Conservation (phyloP, 495 filamentous ascomycete species). For the Daldinia decipiens region DNA sequence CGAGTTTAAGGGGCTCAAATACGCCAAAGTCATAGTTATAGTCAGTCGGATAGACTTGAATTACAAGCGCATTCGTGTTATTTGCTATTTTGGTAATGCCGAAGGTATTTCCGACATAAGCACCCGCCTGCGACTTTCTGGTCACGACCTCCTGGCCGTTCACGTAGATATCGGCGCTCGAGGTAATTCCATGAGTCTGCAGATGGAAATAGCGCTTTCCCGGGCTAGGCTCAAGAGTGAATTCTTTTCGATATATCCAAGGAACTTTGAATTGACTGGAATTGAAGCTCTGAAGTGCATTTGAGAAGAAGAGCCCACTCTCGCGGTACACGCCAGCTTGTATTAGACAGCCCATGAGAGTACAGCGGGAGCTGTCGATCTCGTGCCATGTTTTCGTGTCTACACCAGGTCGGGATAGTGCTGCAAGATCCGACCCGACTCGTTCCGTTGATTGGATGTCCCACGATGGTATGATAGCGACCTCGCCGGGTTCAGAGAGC, state of each 20-base stretch:
- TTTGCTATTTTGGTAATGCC: conserved; percentile 60
- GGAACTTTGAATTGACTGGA: conserved; percentile 61
- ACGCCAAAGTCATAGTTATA: conserved; percentile 68
- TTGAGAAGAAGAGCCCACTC: conserved; percentile 65
- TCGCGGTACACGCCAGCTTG: conserved; percentile 65
- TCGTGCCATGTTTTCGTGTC: conserved; percentile 65
- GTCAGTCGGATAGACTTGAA: conserved; percentile 66
- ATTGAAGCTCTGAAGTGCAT: conserved; percentile 60
- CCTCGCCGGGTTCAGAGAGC: conserved; percentile 53
- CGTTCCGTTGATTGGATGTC: conserved; percentile 61
- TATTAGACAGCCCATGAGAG: conserved; percentile 68
- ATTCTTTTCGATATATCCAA: conserved; percentile 71
- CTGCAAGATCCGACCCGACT: conserved; percentile 49
- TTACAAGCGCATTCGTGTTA: conserved; percentile 60
- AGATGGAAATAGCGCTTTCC: conserved; percentile 61
- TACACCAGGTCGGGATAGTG: conserved; percentile 58
- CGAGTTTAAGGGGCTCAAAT: not conserved
- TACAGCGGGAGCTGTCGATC: conserved; percentile 59
- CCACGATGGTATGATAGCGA: conserved; percentile 63
- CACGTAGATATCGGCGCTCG: conserved; percentile 68
- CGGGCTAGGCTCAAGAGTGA: conserved; percentile 51
- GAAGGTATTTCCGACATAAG: conserved; percentile 66
- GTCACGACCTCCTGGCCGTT: conserved; percentile 65
- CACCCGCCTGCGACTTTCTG: conserved; percentile 61
- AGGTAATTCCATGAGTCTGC: conserved; percentile 68